Percentiles rank a stretch among this genome's conserved stretches.
Conservation (phyloP, 805 yeast species). For the Kazachstania viticola region DNA sequence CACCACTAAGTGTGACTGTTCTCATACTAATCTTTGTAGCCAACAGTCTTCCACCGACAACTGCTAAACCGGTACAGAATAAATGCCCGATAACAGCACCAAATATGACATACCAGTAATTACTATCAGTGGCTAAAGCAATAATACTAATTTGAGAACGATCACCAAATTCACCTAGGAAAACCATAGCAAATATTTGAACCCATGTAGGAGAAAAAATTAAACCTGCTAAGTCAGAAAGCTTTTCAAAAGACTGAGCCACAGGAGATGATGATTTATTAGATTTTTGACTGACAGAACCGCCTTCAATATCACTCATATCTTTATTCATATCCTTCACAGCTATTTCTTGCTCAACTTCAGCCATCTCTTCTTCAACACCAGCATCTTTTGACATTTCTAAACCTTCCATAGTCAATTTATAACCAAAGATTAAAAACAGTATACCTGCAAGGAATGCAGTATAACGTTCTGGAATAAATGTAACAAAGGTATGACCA, state of each 20-base stretch:
- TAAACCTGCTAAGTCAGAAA: conserved; percentile 45
- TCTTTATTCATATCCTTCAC: conserved; percentile 42
- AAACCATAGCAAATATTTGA: conserved; percentile 91
- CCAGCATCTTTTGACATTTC: conserved; percentile 74
- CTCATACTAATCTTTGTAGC: conserved; percentile 87
- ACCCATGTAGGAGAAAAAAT: conserved; percentile 83
- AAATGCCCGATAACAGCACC: conserved; percentile 91
- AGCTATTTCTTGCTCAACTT: conserved; percentile 89
- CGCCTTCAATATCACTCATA: conserved; percentile 52
- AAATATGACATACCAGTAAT: conserved; percentile 76
- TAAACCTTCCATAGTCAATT: conserved; percentile 68
- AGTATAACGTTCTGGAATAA: conserved; percentile 70
- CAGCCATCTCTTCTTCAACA: conserved; percentile 90
- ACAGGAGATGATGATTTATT: conserved; percentile 7
- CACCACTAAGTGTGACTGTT: conserved; percentile 85
- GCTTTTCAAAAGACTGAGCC: conserved; percentile 22
- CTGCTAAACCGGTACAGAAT: conserved; percentile 82
- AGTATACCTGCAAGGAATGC: conserved; percentile 71
- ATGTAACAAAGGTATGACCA: conserved; percentile 82
- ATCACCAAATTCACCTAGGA: conserved; percentile 98
- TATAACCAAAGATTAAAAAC: conserved; percentile 74
- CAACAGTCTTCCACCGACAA: conserved; percentile 79
- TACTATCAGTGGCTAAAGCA: conserved; percentile 96
- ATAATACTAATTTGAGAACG: conserved; percentile 96
- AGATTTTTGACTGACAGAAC: conserved; percentile 6